Evolutionary conservation across 768 basidiomycete genomes (phyloP), one percentile per base, ranked within the genome.

Genomic region (Termitomyces sp.): DNA sequence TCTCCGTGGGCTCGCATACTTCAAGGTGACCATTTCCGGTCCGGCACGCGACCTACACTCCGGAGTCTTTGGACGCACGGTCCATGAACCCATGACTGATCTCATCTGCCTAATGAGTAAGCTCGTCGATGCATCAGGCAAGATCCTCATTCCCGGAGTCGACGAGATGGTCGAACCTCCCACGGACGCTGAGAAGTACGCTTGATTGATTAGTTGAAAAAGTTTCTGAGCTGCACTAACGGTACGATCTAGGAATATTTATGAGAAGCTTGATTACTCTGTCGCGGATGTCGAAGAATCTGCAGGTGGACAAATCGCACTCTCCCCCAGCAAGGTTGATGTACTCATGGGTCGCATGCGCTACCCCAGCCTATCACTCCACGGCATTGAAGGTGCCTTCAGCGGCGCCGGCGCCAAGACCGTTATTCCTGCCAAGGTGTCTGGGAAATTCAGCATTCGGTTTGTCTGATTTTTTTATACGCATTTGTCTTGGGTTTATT

Each of bases 311-410:
- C 67, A 81, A 63, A 86, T 93, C 64, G 86, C 89, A 2, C 69
- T 97, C 24, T 87, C 86, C 2, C 75, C 82, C 5, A 87, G 95
- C 70, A 95, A 94, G 70, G 86, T 86, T 33, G 70, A 75, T 11
- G 83, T 89, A 22, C 77, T 98, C 41, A 98, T 96, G 95, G 93
- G 91, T 41, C 86, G 93, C 65, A 98, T 98, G 95, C 85, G 94
- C 36, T 78, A 83, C 65, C 91, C 95, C 2, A 89, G 88, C 58
- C 81, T 98, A 61, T 95, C 93, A 2, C 75, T 98, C 27, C 95
- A 98, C 70, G 96, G 96, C 12, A 95, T 98, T 66, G 92, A 97
- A 73, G 95, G 95, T 51, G 96, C 95, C 1, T 97, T 95, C 78
- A 91, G 83, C 56, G 86, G 84, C 0, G 80, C 83, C 0, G 93